Base-by-base conservation (phyloP, 2,329 filamentous ascomycete genomes). In the Neofusicoccum ribis region DNA sequence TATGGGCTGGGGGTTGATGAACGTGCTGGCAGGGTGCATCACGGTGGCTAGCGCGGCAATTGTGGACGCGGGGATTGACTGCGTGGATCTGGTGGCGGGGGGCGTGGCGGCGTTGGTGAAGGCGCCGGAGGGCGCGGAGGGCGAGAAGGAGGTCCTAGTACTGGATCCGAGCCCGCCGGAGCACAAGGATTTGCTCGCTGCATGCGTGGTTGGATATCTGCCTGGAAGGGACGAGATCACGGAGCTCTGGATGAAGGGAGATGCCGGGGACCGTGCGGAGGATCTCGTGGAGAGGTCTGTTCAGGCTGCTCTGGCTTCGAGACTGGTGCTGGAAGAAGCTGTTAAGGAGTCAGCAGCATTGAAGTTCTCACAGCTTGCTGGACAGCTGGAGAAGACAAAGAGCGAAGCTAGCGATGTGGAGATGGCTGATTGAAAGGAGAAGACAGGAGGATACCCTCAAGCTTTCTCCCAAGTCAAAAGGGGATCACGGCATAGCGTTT, bases 31-130 rank as follows among this genome's bases (percentile, higher is more conserved):
- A 31, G 92, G 92, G 1, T 97, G 93, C 74, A 93, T 99, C 71
- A 98, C 93, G 0, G 94, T 96, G 64, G 92, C 94, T 9, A 93
- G 93, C 63, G 94, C 94, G 9, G 95, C 95, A 14, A 88, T 99
- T 73, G 91, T 91, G 2, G 95, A 99, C 80, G 95, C 95, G 1
- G 93, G 93, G 8, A 97, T 99, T 67, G 95, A 99, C 75, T 97
- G 93, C 74, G 89, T 98, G 54, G 95, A 97, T 79, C 86, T 94
- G 37, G 89, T 97, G 17, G 87, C 91, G 36, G 95, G 93, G 9
- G 95, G 95, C 34, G 92, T 98, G 46, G 93, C 94, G 36, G 94
- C 92, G 3, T 78, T 96, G 54, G 88, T 95, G 14, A 75, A 77
- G 69, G 71, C 67, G 65, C 71, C 69, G 39, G 11, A 67, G 75